These are phyloP conservation scores for Sugiyamaella grinbergsii DNA, from an alignment of 1,139 yeast genomes.

Conservation along the genomic window DNA sequence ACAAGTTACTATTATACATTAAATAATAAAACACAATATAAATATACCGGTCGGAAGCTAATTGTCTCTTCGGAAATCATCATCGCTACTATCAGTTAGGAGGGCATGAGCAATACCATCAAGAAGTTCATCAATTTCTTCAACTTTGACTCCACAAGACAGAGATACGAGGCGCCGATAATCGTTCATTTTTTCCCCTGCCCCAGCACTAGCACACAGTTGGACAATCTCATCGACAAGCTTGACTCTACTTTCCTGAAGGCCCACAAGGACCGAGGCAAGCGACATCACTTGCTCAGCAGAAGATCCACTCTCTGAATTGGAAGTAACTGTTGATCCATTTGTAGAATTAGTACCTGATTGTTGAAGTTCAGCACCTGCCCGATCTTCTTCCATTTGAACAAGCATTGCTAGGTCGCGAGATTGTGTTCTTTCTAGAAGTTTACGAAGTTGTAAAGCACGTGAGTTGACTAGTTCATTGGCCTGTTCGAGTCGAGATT, in stretches of 20 bases:
- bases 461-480: conserved; percentile 39
- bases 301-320: conserved; percentile 20
- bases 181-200: conserved; percentile 67
- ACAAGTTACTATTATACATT: conserved; percentile 15
- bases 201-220: conserved; percentile 50
- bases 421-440: conserved; percentile 60
- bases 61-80: conserved; percentile 12
- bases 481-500: conserved; percentile 35
- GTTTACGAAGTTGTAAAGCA: conserved; percentile 44
- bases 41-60: conserved; percentile 3
- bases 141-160: conserved; percentile 78
- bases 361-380: conserved; percentile 37
- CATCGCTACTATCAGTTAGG: conserved; percentile 5
- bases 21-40: conserved; percentile 8
- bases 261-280: conserved; percentile 46
- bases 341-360: conserved; percentile 12
- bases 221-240: conserved; percentile 50
- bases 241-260: conserved; percentile 53
- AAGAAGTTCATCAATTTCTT: conserved; percentile 74
- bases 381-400: conserved; percentile 50
- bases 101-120: conserved; percentile 53
- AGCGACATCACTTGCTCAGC: conserved; percentile 38
- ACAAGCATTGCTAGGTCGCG: conserved; percentile 53
- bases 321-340: conserved; percentile 7
- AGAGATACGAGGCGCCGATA: conserved; percentile 79